A percentile compares a stretch with the other conserved stretches of the same genome.
These are phyloP conservation scores for Aristolochia californica DNA, from an alignment of 164 flowering plant genomes.

Conservation along the genomic window DNA sequence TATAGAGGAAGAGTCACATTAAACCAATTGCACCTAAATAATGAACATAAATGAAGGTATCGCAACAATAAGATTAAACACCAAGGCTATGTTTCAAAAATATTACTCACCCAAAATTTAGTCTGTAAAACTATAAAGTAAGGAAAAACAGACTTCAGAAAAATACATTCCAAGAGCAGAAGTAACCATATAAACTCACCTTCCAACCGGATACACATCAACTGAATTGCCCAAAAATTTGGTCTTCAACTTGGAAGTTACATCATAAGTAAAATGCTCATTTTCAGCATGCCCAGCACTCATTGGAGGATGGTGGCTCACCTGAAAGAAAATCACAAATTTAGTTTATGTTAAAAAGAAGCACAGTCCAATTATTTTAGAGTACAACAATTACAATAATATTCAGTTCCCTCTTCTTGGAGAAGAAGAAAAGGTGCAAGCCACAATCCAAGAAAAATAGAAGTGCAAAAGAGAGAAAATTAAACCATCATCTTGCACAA, in stretches of 20 bases:
- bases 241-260: constrained; percentile 74
- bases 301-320: constrained; percentile 88
- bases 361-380: too few relatives aligned
- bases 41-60: neutral
- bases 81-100: neutral
- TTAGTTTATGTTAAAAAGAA: too few relatives aligned
- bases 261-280: constrained; percentile 77
- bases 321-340: constrained; percentile 28
- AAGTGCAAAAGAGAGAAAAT: too few relatives aligned
- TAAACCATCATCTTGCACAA: too few relatives aligned
- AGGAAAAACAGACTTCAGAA: neutral
- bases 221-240: constrained; percentile 74
- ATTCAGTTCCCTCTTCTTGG: too few relatives aligned
- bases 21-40: neutral
- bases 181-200: constrained; percentile 22
- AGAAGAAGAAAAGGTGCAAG: too few relatives aligned
- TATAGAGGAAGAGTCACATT: constrained; percentile 15
- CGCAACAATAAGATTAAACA: neutral
- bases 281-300: constrained; percentile 90
- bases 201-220: constrained; percentile 80
- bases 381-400: too few relatives aligned
- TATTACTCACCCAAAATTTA: neutral
- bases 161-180: neutral
- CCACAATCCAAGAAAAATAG: too few relatives aligned
- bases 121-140: neutral